Base-by-base conservation (phyloP, 495 filamentous ascomycete genomes). In the Usnea hakonensis region DNA sequence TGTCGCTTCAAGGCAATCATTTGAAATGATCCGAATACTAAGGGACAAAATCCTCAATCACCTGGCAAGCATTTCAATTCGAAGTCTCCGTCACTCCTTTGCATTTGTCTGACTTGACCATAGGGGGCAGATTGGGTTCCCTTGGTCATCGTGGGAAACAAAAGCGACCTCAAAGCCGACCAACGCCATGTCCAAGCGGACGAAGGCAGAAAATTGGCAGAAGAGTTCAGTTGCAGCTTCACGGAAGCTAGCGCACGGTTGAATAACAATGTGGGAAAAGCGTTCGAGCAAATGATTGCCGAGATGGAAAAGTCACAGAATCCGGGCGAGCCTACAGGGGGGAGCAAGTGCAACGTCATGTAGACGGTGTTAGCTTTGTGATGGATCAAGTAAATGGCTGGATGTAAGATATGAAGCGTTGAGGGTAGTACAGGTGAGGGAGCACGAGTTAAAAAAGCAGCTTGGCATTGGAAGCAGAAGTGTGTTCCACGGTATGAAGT, bases 31-130 rank as follows among this genome's bases (percentile, higher is more conserved):
- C 55, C 84, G 87, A 62, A 88, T 95, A 50, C 96, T 98, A 55
- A 79, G 93, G 38, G 94, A 97, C 70, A 98, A 97, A 83, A 97
- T 98, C 62, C 77, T 98, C 59, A 96, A 95, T 71, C 95, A 97
- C 70, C 79, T 97, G 43, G 94, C 96, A 78, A 67, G 87, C 77
- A 35, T n/a, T 57, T 17, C 7, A 28, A 41, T 52, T 57, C 32
- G 55, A 33, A 55, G 52, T 41, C 44, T 16, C 53, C 7, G 58
- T 53, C 61, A 58, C 26, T 58, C 21, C 5, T 5, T 14, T 13
- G 30, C 6, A 28, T 62, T 11, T 16, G 21, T 61, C 40, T 68
- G 43, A 66, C 52, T 30, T 54, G 23, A 23, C 43, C 14, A 21
- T 60, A 98, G 94, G 94, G 95, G 68, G 87, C 90, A 46, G 91